A percentile compares a stretch with the other conserved stretches of the same genome.
Evolutionary conservation across 352 stramenopile species (phyloP).

Genomic region (Thalassiosira livingstoniorum): DNA sequence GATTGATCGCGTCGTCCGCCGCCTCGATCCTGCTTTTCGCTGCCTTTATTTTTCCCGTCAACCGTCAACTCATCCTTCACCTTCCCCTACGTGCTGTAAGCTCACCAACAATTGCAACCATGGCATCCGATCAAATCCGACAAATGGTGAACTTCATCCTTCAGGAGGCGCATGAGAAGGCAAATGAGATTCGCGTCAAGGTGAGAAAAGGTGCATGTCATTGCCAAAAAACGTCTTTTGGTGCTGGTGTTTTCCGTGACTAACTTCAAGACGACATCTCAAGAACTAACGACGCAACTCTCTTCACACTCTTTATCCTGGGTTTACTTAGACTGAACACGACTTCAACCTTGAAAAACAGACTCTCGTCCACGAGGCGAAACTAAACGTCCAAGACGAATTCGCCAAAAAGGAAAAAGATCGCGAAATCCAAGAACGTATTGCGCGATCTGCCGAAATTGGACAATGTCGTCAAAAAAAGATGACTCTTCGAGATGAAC

Average conservation of each 20-base stretch:
- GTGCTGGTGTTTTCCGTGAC: neutral
- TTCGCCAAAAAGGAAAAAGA: constrained; percentile 98
- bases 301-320: too few species aligned
- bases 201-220: constrained; percentile 69
- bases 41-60: too few species aligned
- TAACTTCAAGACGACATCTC: too few species aligned
- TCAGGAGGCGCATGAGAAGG: constrained; percentile 99
- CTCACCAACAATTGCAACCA: constrained; percentile 59
- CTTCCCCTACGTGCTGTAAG: neutral
- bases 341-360: constrained; percentile 99
- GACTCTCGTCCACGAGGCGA: constrained; percentile 97
- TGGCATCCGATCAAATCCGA: constrained; percentile 85
- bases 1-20: too few species aligned
- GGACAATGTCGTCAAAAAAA: constrained; percentile 95
- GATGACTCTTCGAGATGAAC: constrained; percentile 91
- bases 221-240: neutral
- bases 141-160: constrained; percentile 97
- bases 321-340: constrained; percentile 97
- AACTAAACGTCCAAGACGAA: constrained; percentile 97
- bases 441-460: constrained; percentile 92
- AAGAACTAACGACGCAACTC: too few species aligned
- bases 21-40: too few species aligned
- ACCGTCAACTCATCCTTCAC: neutral
- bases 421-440: constrained; percentile 92
- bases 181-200: constrained; percentile 98